Evolutionary conservation across 2,329 filamentous ascomycete genomes (phyloP), one percentile per base, ranked within the genome.

Genomic region (Ophiostoma triangulosporum): DNA sequence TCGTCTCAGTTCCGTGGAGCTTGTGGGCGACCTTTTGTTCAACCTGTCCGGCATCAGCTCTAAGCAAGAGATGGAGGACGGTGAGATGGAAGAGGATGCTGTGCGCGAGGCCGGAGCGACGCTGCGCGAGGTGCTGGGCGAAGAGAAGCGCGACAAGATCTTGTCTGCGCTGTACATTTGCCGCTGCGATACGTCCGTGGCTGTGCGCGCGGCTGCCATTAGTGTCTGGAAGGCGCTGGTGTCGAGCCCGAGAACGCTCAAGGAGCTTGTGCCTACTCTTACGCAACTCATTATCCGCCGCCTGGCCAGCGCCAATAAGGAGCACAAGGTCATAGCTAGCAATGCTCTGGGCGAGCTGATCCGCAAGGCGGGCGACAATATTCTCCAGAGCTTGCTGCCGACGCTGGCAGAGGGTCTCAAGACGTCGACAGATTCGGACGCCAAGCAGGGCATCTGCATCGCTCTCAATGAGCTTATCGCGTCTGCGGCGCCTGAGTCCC

Each of bases 301-400:
- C 49, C 78, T 98, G 61, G 93, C 89, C 57, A 97, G 90, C 66
- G 86, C 90, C 46, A 97, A 96, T 64, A 90, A 95, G 84, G 93
- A 98, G 68, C 93, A 98, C 69, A 97, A 96, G 73, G 86, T 95
- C 61, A 98, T 98, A 73, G 93, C 94, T 60, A 91, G 91, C 66
- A 97, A 97, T 67, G 89, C 93, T 49, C 77, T 98, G 54, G 93
- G 93, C 64, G 93, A 98, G 66, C 81, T 98, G 60, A 97, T 98
- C 64, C 84, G 93, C 63, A 96, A 95, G 69, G 91, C 93, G 63
- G 93, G 94, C 57, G 93, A 98, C 66, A 86, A 88, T 54, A 90
- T 98, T 54, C 75, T 98, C 58, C 81, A 89, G 24, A 94, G 81
- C 43, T 72, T 98, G 56, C 72, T 98, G 57, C 93, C 93, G 29